Conservation (phyloP, 1,284 basidiomycete species). For the Ganoderma boninense region DNA sequence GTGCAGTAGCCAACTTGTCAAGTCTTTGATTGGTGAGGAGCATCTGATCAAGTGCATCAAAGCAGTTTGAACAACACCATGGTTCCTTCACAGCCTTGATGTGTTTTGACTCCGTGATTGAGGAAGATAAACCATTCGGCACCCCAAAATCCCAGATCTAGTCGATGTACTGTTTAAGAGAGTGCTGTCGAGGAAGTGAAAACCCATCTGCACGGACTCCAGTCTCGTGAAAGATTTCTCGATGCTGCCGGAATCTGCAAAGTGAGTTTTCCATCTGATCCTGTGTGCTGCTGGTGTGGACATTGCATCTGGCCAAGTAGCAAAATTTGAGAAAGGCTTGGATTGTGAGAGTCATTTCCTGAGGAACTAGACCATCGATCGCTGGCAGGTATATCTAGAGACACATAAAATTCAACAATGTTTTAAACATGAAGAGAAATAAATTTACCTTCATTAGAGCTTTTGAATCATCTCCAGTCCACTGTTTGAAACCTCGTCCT, state of each 20-base stretch:
- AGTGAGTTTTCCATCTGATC: conserved; percentile 19
- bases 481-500: conserved; percentile 28
- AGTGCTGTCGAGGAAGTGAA: conserved; percentile 36
- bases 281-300: neutral
- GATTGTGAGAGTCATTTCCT: conserved; percentile 25
- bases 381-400: conserved; percentile 30
- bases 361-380: conserved; percentile 30
- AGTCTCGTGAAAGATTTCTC: conserved; percentile 23
- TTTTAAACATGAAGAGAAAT: no score
- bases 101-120: conserved; percentile 38
- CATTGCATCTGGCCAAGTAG: conserved; percentile 28
- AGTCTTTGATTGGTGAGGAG: conserved; percentile 35
- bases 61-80: conserved; percentile 32
- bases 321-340: conserved; percentile 34
- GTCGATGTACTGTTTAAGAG: conserved; percentile 26
- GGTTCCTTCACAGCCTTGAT: conserved; percentile 39
- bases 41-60: conserved; percentile 36
- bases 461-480: conserved; percentile 34
- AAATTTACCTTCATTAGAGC: conserved; percentile 34
- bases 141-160: conserved; percentile 32
- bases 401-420: no score
- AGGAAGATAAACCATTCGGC: conserved; percentile 37
- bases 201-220: conserved; percentile 25
- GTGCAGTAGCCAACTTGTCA: conserved; percentile 30
- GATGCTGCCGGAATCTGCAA: conserved; percentile 17